Percentiles rank a stretch among this genome's conserved stretches.
Conservation (phyloP, 345 rosid species). For the Sapria himalayana region DNA sequence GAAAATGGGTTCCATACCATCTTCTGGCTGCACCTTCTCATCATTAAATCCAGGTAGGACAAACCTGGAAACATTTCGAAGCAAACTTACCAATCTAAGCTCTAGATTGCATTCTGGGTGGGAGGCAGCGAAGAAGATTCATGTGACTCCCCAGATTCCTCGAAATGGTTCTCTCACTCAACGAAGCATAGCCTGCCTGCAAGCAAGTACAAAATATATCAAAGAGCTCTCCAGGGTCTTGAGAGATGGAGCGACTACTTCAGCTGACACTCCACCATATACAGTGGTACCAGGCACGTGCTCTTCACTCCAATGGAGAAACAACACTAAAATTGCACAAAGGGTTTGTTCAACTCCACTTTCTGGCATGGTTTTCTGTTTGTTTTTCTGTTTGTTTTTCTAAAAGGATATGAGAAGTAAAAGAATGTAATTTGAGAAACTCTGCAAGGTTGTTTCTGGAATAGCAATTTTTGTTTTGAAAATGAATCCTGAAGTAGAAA, state of each 20-base stretch:
- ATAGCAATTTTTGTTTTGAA: no score
- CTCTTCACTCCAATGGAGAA: no score
- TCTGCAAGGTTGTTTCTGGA: no score
- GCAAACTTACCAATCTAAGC: slow-evolving; percentile 42
- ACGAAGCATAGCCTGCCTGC: slow-evolving; percentile 80
- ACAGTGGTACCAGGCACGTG: no score
- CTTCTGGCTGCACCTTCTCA: slow-evolving; percentile 65
- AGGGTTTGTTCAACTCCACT: no score
- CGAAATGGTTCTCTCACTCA: slow-evolving; percentile 60
- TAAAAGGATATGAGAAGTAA: no score
- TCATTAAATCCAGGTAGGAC: slow-evolving; percentile 37
- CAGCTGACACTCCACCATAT: no score
- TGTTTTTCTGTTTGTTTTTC: no score
- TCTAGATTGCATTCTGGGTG: slow-evolving; percentile 41
- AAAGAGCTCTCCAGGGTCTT: slow-evolving; percentile 90
- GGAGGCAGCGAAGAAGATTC: slow-evolving; percentile 47
- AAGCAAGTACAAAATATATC: slow-evolving; percentile 77
- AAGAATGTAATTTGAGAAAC: no score
- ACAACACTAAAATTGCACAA: no score
- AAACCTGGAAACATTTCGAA: slow-evolving; percentile 34
- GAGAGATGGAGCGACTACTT: slow-evolving; percentile 74
- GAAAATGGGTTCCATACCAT: slow-evolving; percentile 52
- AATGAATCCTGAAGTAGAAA: no score
- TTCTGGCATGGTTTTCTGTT: no score
- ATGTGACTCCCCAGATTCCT: slow-evolving; percentile 34